Evolutionary conservation across 306 rosid genomes (phyloP).

Genomic region (Neltuma alba): DNA sequence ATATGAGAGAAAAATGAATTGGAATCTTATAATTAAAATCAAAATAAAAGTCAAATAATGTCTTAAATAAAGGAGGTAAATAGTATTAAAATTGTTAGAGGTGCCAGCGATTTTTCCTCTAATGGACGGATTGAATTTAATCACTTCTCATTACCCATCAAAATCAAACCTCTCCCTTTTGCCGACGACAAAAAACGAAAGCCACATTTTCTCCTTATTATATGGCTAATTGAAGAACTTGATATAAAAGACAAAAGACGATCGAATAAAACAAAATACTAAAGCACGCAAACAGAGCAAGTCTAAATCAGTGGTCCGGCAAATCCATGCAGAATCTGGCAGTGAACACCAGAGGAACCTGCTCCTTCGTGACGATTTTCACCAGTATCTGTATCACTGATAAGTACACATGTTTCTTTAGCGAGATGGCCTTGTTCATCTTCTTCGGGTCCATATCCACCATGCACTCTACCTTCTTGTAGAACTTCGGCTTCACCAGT

Average conservation of each 20-base stretch:
- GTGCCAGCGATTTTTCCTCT: no score
- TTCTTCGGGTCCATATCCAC: conserved; percentile 71
- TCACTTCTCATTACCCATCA: not conserved
- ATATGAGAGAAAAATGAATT: no score
- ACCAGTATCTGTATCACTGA: not conserved
- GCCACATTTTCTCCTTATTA: not conserved
- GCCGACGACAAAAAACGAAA: not conserved
- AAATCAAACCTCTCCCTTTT: not conserved
- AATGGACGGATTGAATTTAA: no score
- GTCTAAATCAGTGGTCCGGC: not conserved
- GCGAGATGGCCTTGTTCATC: conserved; percentile 60
- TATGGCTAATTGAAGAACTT: not conserved
- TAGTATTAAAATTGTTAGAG: no score
- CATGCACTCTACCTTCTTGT: conserved; percentile 60
- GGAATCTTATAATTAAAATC: no score
- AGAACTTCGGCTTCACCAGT: conserved; percentile 80
- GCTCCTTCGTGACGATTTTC: not conserved
- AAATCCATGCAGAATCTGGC: not conserved
- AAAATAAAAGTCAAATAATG: no score
- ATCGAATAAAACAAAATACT: not conserved
- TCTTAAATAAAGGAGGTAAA: no score
- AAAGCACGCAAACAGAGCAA: conserved; percentile 35
- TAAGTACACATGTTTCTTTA: conserved; percentile 59
- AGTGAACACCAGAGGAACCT: not conserved
- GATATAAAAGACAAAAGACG: not conserved